Percentiles rank a stretch among this genome's conserved stretches.
Evolutionary conservation across 1,284 basidiomycete species (phyloP).

Genomic region (Naganishia cerealis): DNA sequence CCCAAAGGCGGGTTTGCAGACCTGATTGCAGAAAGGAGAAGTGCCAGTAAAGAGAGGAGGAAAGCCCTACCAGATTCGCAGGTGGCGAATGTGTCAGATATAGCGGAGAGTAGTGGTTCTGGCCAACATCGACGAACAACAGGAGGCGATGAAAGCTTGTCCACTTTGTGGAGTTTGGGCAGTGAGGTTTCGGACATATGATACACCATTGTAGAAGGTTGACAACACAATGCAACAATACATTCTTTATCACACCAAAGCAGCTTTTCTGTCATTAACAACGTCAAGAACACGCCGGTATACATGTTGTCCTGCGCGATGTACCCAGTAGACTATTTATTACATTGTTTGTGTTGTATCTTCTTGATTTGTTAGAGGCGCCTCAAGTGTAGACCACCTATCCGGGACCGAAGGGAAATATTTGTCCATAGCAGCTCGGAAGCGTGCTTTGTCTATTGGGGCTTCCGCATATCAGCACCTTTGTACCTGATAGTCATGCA

Average conservation of each 20-base stretch:
- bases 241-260: not conserved
- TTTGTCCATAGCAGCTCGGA: constrained; percentile 85
- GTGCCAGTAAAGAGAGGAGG: constrained; percentile 9
- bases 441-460: constrained; percentile 78
- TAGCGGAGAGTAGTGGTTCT: constrained; percentile 1
- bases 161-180: constrained; percentile 41
- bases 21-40: constrained; percentile 37
- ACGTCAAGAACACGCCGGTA: too few relatives aligned
- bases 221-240: not conserved
- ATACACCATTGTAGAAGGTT: not conserved
- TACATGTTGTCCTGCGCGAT: not conserved
- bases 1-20: constrained; percentile 29
- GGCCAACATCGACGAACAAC: constrained; percentile 11
- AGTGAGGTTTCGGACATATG: constrained; percentile 20
- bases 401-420: constrained; percentile 65
- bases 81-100: not conserved
- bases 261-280: not conserved
- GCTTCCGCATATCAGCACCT: constrained; percentile 40
- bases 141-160: constrained; percentile 32
- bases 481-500: not conserved
- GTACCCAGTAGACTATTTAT: not conserved
- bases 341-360: constrained; percentile 13
- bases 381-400: constrained; percentile 46
- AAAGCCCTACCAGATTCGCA: constrained; percentile 16
- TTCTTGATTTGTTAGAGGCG: constrained; percentile 2